Evolutionary conservation across 176 grass and related monocot genomes (phyloP), one percentile per base, ranked within the genome.

Genomic region (Tillandsia leiboldiana): DNA sequence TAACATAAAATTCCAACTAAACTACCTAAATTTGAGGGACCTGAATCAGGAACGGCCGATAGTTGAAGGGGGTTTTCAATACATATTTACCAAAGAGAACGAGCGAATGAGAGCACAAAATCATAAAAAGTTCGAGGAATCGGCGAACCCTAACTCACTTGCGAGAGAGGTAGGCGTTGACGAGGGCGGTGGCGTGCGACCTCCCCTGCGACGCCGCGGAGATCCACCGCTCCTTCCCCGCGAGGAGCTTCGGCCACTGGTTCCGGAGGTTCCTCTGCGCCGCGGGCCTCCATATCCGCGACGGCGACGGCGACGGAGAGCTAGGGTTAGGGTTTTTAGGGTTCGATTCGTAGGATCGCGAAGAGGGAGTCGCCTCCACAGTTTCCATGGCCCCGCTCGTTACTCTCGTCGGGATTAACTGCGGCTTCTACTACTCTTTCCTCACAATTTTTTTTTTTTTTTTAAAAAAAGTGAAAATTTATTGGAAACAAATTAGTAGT

Each of bases 251-350:
- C 23, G 86, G 85, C 89, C 86, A 97, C 69, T 93, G 87, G 58
- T 97, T 97, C 58, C 81, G 81, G 14, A 90, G 33, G 74, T 90
- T 97, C 17, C 84, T 82, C 76, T 79, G 89, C n/a, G 84, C 86
- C 53, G 77, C 84, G 23, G 77, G 66, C 51, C 84, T 58, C 90
- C 94, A 99, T 59, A 75, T 69, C 69, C 84, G 80, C 26, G 83
- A 73, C 17, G 84, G 81, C 2, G 73, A 83, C 11, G 73, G 56
- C 3, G 63, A 22, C 51, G 70, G 47, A 51, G 49, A 28, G 54
- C 47, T 10, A 81, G 57, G 51, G 81, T 86, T 51, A 64, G 23
- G 24, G 42, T 65, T 74, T 51, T 42, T 42, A 23, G 67, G 8
- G 51, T 14, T 61, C 22, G 56, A 20, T 18, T 61, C 15, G 17